These are phyloP conservation scores for Coprinopsis cinerea DNA, from an alignment of 768 basidiomycete species.

Conservation along the genomic window DNA sequence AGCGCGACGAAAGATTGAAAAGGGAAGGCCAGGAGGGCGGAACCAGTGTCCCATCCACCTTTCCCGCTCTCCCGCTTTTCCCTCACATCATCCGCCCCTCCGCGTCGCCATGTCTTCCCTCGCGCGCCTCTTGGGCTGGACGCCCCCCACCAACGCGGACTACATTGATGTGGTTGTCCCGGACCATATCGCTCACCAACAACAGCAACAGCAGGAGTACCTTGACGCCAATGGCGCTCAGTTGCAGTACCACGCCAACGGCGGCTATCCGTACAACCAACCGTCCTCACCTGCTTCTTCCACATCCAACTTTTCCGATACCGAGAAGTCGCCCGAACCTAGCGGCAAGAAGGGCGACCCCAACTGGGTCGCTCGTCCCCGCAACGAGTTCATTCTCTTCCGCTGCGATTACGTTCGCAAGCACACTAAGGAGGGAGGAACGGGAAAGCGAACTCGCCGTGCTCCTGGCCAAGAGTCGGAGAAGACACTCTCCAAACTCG, in stretches of 20 bases:
- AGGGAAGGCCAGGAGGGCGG: constrained; percentile 7
- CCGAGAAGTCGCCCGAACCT: constrained; percentile 14
- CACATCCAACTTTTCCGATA: constrained; percentile 15
- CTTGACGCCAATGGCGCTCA: constrained; percentile 10
- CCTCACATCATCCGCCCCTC: constrained; percentile 7
- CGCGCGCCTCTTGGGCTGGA: constrained; percentile 24
- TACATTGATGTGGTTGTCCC: constrained; percentile 20
- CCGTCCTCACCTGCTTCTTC: constrained; percentile 15
- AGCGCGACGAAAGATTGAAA: constrained; percentile 9
- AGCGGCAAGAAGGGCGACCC: constrained; percentile 36
- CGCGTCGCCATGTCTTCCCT: constrained; percentile 1
- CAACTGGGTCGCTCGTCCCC: constrained; percentile 59
- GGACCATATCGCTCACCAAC: constrained; percentile 7
- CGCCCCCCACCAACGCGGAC: constrained; percentile 22
- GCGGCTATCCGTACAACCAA: neutral
- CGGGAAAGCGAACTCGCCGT: constrained; percentile 25
- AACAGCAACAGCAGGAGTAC: constrained; percentile 14
- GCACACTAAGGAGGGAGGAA: constrained; percentile 33
- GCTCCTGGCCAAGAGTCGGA: constrained; percentile 31
- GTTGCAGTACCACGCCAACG: constrained; percentile 10
- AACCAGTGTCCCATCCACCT: neutral
- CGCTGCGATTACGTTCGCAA: constrained; percentile 56
- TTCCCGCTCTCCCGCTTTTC: neutral
- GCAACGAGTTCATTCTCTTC: constrained; percentile 70
- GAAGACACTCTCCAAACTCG: constrained; percentile 69